Conservation (phyloP, 176 grass and related monocot genomes). For the Pontederia paniculata region DNA sequence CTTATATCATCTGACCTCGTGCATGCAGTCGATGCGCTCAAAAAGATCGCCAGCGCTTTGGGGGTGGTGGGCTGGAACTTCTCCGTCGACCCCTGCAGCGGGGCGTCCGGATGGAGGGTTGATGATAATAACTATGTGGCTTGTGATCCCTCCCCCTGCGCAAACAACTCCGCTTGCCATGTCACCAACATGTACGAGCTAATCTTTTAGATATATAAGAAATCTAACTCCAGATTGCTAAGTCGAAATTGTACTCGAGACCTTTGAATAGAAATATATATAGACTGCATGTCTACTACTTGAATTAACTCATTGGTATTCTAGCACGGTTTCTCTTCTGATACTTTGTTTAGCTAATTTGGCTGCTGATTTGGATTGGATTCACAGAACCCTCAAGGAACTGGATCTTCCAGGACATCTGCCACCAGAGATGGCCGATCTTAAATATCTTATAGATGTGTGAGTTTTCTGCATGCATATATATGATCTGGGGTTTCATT, state of each 20-base stretch:
- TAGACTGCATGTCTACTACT: no score
- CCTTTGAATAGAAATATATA: background rate
- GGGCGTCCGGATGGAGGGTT: background rate
- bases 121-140: background rate
- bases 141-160: background rate
- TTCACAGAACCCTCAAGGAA: background rate
- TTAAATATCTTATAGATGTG: background rate
- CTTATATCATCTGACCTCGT: no score
- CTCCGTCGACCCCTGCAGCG: background rate
- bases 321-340: background rate
- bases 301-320: no score
- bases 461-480: background rate
- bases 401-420: background rate
- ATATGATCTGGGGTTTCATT: background rate
- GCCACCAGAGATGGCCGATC: conserved; percentile 3
- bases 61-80: background rate
- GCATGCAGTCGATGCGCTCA: background rate
- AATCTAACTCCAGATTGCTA: background rate
- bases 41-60: background rate
- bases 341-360: no score
- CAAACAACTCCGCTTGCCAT: background rate
- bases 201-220: no score
- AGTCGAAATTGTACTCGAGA: background rate
- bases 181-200: background rate
- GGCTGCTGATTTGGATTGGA: background rate